These are phyloP conservation scores for Trichosporon sp. DNA, from an alignment of 1,284 basidiomycete species.

Conservation along the genomic window DNA sequence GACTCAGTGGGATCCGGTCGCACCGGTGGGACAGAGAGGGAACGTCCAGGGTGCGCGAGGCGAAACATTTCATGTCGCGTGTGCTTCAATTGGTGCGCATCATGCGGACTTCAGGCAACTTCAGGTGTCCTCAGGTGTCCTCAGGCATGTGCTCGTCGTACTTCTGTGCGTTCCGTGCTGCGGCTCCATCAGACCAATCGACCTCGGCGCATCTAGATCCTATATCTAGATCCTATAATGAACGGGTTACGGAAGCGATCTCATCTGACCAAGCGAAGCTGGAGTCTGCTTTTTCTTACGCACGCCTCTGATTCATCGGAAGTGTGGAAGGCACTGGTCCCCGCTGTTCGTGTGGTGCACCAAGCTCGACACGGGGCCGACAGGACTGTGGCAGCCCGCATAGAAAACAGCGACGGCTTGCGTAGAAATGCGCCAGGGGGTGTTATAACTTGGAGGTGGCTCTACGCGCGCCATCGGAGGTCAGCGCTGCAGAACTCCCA, in stretches of 20 bases:
- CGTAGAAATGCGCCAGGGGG: not conserved
- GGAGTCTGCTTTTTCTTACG: not conserved
- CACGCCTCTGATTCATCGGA: not conserved
- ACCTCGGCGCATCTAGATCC: not conserved
- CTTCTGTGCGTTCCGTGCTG: not conserved
- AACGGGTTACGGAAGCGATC: not conserved
- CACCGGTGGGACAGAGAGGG: not conserved
- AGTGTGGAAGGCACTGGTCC: not conserved
- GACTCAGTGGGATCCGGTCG: not conserved
- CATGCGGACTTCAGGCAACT: not conserved
- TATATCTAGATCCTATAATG: not conserved
- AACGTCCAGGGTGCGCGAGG: not conserved
- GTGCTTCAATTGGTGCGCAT: constrained; percentile 8
- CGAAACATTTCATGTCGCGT: constrained; percentile 20
- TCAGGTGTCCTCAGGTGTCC: not conserved
- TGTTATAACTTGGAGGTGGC: not conserved
- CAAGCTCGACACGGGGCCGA: not conserved
- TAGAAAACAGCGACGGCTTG: not conserved
- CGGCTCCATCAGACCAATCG: not conserved
- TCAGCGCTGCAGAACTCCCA: not conserved
- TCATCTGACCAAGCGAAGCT: not conserved
- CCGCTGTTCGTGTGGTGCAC: not conserved
- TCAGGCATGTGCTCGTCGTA: not conserved
- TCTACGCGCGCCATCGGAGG: not conserved
- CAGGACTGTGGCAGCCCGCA: not conserved